Percentiles rank a stretch among this genome's conserved stretches.
Conservation (phyloP, 495 filamentous ascomycete species). For the Annulohypoxylon bovei region DNA sequence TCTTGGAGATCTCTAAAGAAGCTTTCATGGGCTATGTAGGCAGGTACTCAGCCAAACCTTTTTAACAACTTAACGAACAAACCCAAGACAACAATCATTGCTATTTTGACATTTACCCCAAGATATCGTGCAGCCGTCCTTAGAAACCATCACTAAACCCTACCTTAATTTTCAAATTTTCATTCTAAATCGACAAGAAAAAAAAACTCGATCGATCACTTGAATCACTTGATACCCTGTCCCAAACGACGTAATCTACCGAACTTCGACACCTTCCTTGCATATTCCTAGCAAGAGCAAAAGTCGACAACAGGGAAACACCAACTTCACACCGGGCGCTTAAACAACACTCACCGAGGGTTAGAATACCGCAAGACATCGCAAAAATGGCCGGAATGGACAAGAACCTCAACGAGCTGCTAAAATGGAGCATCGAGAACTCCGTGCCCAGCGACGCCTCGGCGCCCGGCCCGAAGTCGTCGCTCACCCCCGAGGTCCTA, state of each 20-base stretch:
- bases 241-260: conserved; percentile 36
- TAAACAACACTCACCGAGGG: neutral
- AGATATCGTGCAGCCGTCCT: neutral
- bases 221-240: conserved; percentile 12
- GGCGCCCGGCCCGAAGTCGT: conserved; percentile 45
- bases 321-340: neutral
- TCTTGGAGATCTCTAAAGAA: conserved; percentile 42
- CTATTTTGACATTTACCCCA: neutral
- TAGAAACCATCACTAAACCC: neutral
- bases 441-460: conserved; percentile 60
- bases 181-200: neutral
- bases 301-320: neutral
- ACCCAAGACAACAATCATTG: neutral
- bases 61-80: conserved; percentile 3
- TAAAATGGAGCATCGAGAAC: conserved; percentile 95
- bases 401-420: conserved; percentile 70
- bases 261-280: conserved; percentile 19
- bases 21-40: neutral
- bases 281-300: neutral
- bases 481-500: conserved; percentile 72
- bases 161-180: neutral
- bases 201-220: neutral
- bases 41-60: conserved; percentile 13
- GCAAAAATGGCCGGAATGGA: conserved; percentile 49
- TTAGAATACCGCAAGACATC: conserved; percentile 23